These are phyloP conservation scores for Colletotrichum sp. DNA, from an alignment of 2,329 filamentous ascomycete species.

Conservation along the genomic window DNA sequence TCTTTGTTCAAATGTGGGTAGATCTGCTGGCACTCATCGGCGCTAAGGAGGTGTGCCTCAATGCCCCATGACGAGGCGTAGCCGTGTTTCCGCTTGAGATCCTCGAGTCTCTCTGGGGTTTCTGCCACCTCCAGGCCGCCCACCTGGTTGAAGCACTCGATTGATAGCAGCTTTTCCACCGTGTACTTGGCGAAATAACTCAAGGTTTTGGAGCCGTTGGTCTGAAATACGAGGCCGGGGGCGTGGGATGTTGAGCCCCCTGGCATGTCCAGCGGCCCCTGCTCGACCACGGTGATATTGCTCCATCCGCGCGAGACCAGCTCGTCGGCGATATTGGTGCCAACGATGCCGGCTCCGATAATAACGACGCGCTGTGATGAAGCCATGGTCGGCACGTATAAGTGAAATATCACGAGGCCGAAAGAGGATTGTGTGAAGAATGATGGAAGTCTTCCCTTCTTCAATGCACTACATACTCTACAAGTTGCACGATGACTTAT, in stretches of 20 bases:
- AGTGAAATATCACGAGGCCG: not conserved
- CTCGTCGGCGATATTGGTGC: conserved; percentile 68
- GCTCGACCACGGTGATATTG: conserved; percentile 68
- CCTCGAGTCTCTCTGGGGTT: conserved; percentile 61
- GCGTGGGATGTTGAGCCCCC: conserved; percentile 71
- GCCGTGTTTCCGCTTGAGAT: conserved; percentile 67
- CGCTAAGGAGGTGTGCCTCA: conserved; percentile 54
- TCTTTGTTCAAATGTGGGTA: conserved; percentile 61
- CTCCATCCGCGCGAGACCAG: conserved; percentile 66
- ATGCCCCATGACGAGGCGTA: conserved; percentile 67
- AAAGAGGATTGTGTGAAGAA: not conserved
- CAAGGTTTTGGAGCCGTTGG: conserved; percentile 62
- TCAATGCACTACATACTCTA: not conserved
- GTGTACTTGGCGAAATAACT: conserved; percentile 66
- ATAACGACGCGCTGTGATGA: conserved; percentile 56
- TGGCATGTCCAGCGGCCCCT: conserved; percentile 66
- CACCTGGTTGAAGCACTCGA: conserved; percentile 68
- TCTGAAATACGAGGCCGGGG: conserved; percentile 69
- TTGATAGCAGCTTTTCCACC: conserved; percentile 61
- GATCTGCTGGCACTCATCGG: conserved; percentile 55
- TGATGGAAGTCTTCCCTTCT: not conserved
- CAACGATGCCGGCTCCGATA: conserved; percentile 69
- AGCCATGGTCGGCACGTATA: conserved; percentile 29
- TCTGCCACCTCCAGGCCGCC: conserved; percentile 69
- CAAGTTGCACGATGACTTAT: not conserved